Conservation (phyloP, 805 yeast species). For the Candida verbasci region DNA sequence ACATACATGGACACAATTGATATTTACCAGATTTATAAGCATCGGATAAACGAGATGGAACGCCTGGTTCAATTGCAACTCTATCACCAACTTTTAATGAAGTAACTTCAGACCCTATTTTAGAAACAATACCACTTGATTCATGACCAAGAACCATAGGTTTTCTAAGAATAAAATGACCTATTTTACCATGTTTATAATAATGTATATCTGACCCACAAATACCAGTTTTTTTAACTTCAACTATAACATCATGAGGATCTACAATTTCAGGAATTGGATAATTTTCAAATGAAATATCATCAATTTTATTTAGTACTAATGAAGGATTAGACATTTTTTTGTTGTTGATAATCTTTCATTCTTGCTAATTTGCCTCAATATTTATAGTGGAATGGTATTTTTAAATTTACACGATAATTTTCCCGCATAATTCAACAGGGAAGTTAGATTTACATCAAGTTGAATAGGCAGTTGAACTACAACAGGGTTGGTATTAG, state of each 20-base stretch:
- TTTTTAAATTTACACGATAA: too few species aligned
- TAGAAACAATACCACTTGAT: conserved; percentile 70
- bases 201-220: conserved; percentile 67
- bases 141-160: conserved; percentile 93
- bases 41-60: conserved; percentile 72
- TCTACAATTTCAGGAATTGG: conserved; percentile 25
- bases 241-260: conserved; percentile 48
- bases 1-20: conserved; percentile 82
- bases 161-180: conserved; percentile 62
- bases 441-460: too few species aligned
- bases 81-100: conserved; percentile 70
- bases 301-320: conserved; percentile 60
- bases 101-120: conserved; percentile 64
- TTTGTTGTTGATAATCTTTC: not conserved
- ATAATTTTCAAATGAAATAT: conserved; percentile 61
- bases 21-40: conserved; percentile 77
- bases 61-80: conserved; percentile 89
- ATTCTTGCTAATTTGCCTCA: too few species aligned
- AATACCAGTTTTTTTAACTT: conserved; percentile 58
- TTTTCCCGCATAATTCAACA: too few species aligned
- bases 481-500: too few species aligned
- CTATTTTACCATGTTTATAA: conserved; percentile 74
- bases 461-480: too few species aligned
- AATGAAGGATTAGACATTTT: conserved; percentile 45
- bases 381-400: too few species aligned